phyloP scores from a whole-genome alignment of 495 filamentous ascomycete species.

The Penicillium salamii region DNA sequence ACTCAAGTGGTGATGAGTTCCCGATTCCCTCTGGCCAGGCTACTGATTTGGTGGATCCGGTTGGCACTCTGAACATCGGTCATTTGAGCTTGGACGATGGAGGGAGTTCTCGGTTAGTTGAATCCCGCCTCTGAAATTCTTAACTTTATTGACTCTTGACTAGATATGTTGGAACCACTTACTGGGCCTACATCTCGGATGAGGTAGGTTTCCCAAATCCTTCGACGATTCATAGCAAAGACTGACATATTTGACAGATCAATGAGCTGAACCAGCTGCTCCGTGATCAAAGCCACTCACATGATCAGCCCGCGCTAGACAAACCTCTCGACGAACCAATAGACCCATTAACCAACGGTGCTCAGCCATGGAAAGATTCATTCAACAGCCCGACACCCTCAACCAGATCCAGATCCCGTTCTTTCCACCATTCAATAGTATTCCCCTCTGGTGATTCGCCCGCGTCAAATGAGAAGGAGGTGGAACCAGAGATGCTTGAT shows the following conservation, averaged over 20 bases:
- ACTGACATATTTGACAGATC: conserved; percentile 30
- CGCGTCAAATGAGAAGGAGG: conserved; percentile 28
- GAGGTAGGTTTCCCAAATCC: conserved; percentile 30
- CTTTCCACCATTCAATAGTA: conserved; percentile 39
- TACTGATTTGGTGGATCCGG: conserved; percentile 44
- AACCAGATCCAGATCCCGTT: conserved; percentile 8
- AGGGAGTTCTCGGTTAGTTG: conserved; percentile 43
- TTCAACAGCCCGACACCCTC: conserved; percentile 13
- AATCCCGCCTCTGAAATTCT: too few relatives aligned
- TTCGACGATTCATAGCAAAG: neutral
- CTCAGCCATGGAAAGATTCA: conserved; percentile 23
- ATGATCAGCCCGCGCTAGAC: conserved; percentile 26
- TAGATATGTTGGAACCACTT: conserved; percentile 52
- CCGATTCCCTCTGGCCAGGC: conserved; percentile 46
- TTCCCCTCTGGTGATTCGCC: conserved; percentile 40
- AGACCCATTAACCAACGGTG: conserved; percentile 8
- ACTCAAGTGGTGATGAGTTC: conserved; percentile 45
- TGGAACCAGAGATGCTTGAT: conserved; percentile 46
- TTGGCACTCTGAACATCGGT: conserved; percentile 45
- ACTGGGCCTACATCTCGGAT: conserved; percentile 51
- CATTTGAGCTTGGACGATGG: conserved; percentile 49
- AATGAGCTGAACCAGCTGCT: conserved; percentile 48
- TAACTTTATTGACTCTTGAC: conserved; percentile 5
- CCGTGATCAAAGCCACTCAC: conserved; percentile 41
- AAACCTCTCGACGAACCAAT: conserved; percentile 18